Percentiles rank a stretch among this genome's conserved stretches.
Evolutionary conservation across 1,139 yeast species (phyloP).

Genomic region (Torulaspora globosa): DNA sequence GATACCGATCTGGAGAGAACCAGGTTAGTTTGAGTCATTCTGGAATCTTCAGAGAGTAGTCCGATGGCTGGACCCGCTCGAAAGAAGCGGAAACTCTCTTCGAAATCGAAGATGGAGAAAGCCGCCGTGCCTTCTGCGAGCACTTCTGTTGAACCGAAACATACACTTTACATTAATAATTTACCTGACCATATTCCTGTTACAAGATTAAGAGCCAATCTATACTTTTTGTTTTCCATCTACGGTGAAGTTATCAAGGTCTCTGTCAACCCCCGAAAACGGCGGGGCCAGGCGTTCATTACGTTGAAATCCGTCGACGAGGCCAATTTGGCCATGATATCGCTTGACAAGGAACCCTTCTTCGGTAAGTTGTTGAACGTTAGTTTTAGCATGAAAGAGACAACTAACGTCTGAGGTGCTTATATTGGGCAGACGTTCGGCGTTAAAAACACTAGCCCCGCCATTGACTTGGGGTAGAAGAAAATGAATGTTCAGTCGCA

Average conservation of each 20-base stretch:
- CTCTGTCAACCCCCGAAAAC: slow-evolving; percentile 20
- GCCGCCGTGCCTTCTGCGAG: neutral
- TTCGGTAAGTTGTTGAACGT: slow-evolving; percentile 27
- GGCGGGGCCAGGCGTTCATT: slow-evolving; percentile 34
- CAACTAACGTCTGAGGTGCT: slow-evolving; percentile 11
- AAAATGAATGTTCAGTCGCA: neutral
- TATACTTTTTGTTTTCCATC: slow-evolving; percentile 32
- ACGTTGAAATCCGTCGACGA: slow-evolving; percentile 31
- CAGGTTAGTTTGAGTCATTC: neutral
- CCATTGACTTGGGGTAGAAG: neutral
- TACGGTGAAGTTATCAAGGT: slow-evolving; percentile 35
- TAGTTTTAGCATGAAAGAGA: slow-evolving; percentile 25
- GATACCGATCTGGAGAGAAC: neutral
- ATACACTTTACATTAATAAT: slow-evolving; percentile 31
- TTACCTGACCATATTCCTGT: slow-evolving; percentile 25
- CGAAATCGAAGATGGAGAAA: neutral
- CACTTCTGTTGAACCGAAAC: slow-evolving; percentile 18
- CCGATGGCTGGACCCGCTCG: slow-evolving; percentile 11
- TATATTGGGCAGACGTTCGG: neutral
- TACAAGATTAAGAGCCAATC: slow-evolving; percentile 23
- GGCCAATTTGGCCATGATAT: slow-evolving; percentile 31
- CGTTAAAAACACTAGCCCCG: neutral
- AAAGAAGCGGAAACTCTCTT: slow-evolving; percentile 9
- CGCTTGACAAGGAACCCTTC: slow-evolving; percentile 30
- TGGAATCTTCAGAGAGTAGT: neutral